Evolutionary conservation across 257 asterid species (phyloP), one percentile per base, ranked within the genome.

Genomic region (Solanum sparsipilum): DNA sequence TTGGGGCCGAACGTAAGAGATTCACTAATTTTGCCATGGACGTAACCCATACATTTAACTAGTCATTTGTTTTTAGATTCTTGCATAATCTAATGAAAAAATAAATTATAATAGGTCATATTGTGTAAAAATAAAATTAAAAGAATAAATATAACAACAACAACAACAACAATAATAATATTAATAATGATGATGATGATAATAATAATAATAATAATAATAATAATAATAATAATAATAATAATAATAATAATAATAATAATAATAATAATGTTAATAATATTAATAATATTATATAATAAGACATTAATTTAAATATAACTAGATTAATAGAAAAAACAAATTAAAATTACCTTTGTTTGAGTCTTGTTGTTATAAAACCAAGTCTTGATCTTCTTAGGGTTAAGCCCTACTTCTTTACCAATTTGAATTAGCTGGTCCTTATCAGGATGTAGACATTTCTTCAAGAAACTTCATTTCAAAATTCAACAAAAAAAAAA

Each of bases 341-440:
- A 31, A 36, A 36, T 11, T 25, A 38, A 25, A 39, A 39, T n/a
- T 21, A 94, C 96, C 98, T 94, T 48, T 18, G 90, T 90, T 86
- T 93, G 98, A 63, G 93, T 89, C 86, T 94, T 94, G 65, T 95
- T 94, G 48, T 41, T 41, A 90, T 95, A 96, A 91, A 95, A 95
- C 98, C 94, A 95, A 87, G 88, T 93, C 82, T 94, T 93, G 27
- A 95, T 92, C 87, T 93, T 95, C 68, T 88, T 88, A 56, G 92
- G 93, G 78, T 94, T 95, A 41, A 94, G 94, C 63, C 94, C 93
- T 7, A 93, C 67, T 44, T 93, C 92, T 73, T 86, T 76, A 90
- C 97, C 89, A 36, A 94, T 67, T 60, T 92, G 92, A 58, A 81
- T 91, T 86, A 94, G 89, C 68, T 93, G 95, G 89, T 90, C 90